phyloP scores from a whole-genome alignment of 306 rosid genomes.

The Acacia melanoxylon region DNA sequence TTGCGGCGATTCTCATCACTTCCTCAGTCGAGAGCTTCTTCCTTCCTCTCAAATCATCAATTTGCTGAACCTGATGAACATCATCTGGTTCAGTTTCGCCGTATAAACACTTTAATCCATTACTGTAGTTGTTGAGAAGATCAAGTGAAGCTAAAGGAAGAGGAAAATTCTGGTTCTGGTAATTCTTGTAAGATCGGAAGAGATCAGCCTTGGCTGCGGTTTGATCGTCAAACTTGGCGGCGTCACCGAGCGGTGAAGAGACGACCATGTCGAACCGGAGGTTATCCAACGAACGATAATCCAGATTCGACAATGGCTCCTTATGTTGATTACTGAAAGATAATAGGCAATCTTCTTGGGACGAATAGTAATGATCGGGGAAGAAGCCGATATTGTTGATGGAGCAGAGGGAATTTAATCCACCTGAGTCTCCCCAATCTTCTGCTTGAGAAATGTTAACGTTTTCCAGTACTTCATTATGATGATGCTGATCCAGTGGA shows the following conservation, averaged over 20 bases:
- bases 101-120: slow-evolving; percentile 38
- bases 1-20: slow-evolving; percentile 58
- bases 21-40: slow-evolving; percentile 60
- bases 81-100: slow-evolving; percentile 17
- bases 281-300: slow-evolving; percentile 37
- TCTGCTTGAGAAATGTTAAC: slow-evolving; percentile 24
- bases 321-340: slow-evolving; percentile 35
- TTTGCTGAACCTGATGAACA: slow-evolving; percentile 5
- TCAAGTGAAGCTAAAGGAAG: slow-evolving; percentile 49
- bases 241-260: slow-evolving; percentile 37
- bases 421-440: slow-evolving; percentile 25
- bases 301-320: slow-evolving; percentile 32
- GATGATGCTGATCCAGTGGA: slow-evolving; percentile 9
- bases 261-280: slow-evolving; percentile 41
- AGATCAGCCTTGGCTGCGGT: slow-evolving; percentile 23
- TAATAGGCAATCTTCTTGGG: slow-evolving; percentile 17
- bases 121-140: slow-evolving; percentile 51
- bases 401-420: slow-evolving; percentile 30
- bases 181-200: slow-evolving; percentile 13
- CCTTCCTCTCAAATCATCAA: slow-evolving; percentile 3
- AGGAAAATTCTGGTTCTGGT: background rate
- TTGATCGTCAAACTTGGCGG: background rate
- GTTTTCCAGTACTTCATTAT: background rate
- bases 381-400: slow-evolving; percentile 26
- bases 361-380: slow-evolving; percentile 18